These are phyloP conservation scores for Colletotrichum coccodes DNA, from an alignment of 2,329 filamentous ascomycete genomes.

Conservation along the genomic window DNA sequence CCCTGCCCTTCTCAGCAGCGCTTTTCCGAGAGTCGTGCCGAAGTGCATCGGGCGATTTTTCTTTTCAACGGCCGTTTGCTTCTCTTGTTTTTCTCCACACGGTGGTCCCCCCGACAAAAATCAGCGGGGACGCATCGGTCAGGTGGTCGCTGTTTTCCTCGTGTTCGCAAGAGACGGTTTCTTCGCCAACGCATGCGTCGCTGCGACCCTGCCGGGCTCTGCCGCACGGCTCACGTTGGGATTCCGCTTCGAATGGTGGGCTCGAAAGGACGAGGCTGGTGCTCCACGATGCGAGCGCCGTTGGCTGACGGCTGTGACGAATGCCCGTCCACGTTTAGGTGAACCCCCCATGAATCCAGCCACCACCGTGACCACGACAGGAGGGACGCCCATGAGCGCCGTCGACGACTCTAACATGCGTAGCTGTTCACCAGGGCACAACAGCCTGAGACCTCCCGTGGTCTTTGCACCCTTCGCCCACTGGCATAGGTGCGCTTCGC, in stretches of 20 bases:
- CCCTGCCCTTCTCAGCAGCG: background rate
- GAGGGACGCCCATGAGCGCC: constrained; percentile 11
- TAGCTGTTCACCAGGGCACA: constrained; percentile 2
- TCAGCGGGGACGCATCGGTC: constrained; percentile 8
- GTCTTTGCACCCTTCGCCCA: background rate
- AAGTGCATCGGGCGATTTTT: background rate
- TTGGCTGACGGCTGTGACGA: constrained; percentile 21
- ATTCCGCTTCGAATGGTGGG: background rate
- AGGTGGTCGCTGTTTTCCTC: constrained; percentile 21
- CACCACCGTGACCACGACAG: background rate
- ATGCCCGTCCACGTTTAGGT: background rate
- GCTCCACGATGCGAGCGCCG: background rate
- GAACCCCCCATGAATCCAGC: background rate
- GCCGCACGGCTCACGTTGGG: background rate
- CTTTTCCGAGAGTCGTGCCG: background rate
- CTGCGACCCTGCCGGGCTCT: background rate
- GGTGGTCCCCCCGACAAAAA: background rate
- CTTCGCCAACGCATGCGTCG: constrained; percentile 22
- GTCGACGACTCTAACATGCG: background rate
- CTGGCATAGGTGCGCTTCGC: background rate
- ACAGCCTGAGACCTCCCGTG: background rate
- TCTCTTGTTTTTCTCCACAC: background rate
- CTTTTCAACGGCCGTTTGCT: background rate
- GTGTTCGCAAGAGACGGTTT: constrained; percentile 10
- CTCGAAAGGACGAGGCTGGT: constrained; percentile 11